These are phyloP conservation scores for Aspergillus luchuensis DNA, from an alignment of 2,329 filamentous ascomycete genomes.

Conservation along the genomic window DNA sequence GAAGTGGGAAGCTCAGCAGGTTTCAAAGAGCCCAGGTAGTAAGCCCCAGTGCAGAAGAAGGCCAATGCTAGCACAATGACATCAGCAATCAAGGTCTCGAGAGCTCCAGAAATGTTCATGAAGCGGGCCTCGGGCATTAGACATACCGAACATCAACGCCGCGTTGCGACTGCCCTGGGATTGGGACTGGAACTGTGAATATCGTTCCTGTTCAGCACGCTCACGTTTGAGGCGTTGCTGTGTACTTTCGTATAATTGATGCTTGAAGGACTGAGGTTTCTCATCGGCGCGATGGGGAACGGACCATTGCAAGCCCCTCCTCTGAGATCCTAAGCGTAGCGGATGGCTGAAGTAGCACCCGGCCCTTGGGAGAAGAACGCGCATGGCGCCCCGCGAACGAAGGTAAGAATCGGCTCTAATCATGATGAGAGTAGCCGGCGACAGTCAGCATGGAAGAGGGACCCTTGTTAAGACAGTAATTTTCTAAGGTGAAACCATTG, in stretches of 20 bases:
- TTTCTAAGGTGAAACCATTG: background rate
- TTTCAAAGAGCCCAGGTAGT: slow-evolving; percentile 56
- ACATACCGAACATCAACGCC: slow-evolving; percentile 40
- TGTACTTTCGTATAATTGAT: slow-evolving; percentile 65
- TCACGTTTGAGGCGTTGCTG: slow-evolving; percentile 60
- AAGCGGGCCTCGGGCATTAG: background rate
- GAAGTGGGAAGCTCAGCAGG: slow-evolving; percentile 49
- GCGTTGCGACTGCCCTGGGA: slow-evolving; percentile 42
- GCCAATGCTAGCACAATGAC: slow-evolving; percentile 47
- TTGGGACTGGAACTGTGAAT: slow-evolving; percentile 48
- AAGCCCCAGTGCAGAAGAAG: slow-evolving; percentile 55
- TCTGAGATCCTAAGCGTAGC: slow-evolving; percentile 13
- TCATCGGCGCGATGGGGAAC: slow-evolving; percentile 26
- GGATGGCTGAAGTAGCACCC: background rate
- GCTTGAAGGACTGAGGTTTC: slow-evolving; percentile 55
- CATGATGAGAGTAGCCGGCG: slow-evolving; percentile 17
- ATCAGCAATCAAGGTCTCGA: background rate
- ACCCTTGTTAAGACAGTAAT: background rate
- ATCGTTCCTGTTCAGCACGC: slow-evolving; percentile 57
- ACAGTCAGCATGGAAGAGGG: background rate
- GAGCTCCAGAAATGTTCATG: background rate
- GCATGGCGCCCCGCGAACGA: slow-evolving; percentile 23
- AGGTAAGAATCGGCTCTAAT: slow-evolving; percentile 20
- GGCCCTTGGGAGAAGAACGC: slow-evolving; percentile 17
- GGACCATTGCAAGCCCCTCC: slow-evolving; percentile 28